A percentile compares a stretch with the other conserved stretches of the same genome.
These are phyloP conservation scores for Yamadazyma sp. DNA, from an alignment of 805 yeast genomes.

Conservation along the genomic window DNA sequence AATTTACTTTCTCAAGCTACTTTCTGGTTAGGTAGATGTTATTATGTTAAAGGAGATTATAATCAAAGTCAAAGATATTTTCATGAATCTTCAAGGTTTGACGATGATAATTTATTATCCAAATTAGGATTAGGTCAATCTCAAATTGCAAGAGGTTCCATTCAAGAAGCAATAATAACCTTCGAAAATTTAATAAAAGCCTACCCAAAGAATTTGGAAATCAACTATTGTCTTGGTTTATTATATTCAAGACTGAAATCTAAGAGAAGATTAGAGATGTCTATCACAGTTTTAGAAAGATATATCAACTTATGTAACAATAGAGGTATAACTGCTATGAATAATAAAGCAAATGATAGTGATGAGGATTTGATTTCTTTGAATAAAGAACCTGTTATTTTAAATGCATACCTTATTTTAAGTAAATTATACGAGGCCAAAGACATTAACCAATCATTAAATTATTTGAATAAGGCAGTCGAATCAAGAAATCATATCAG, in stretches of 20 bases:
- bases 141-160: slow-evolving; percentile 66
- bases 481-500: slow-evolving; percentile 43
- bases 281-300: slow-evolving; percentile 64
- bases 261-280: slow-evolving; percentile 43
- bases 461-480: slow-evolving; percentile 57
- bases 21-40: slow-evolving; percentile 85
- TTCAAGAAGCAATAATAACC: slow-evolving; percentile 82
- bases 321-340: slow-evolving; percentile 27
- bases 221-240: slow-evolving; percentile 71
- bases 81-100: slow-evolving; percentile 64
- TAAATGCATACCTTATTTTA: slow-evolving; percentile 65
- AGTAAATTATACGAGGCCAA: slow-evolving; percentile 67
- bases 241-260: slow-evolving; percentile 56
- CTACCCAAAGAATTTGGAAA: slow-evolving; percentile 69
- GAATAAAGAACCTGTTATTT: slow-evolving; percentile 53
- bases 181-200: slow-evolving; percentile 71
- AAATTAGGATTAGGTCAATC: slow-evolving; percentile 85
- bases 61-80: slow-evolving; percentile 70
- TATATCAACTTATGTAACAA: slow-evolving; percentile 64
- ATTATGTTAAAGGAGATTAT: slow-evolving; percentile 57
- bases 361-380: slow-evolving; percentile 17
- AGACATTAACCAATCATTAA: slow-evolving; percentile 66
- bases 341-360: slow-evolving; percentile 7
- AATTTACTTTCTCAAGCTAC: slow-evolving; percentile 34
- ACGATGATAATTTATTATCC: slow-evolving; percentile 65